Conservation (phyloP, 2,329 filamentous ascomycete genomes). For the Fusarium tjaetaba region DNA sequence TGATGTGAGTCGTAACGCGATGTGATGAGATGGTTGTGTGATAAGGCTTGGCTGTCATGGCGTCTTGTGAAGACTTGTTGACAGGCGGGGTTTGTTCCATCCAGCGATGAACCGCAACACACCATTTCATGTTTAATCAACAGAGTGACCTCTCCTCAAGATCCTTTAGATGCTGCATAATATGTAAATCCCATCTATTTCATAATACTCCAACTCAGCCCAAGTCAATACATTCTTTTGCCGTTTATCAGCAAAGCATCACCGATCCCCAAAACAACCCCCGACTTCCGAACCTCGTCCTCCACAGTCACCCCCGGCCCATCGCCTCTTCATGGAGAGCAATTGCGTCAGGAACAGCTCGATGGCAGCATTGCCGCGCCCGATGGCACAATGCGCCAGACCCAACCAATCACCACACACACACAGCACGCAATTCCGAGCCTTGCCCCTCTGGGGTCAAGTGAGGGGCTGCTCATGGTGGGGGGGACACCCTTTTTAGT, state of each 20-base stretch:
- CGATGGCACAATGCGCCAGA: slow-evolving; percentile 39
- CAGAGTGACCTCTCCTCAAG: no score
- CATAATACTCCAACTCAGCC: accelerated
- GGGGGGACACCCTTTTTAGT: slow-evolving; percentile 9
- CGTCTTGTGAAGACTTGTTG: neutral
- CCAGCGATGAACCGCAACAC: neutral
- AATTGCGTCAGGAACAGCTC: slow-evolving; percentile 42
- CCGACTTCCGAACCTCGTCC: slow-evolving; percentile 28
- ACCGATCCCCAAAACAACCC: neutral
- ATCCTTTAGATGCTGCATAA: no score
- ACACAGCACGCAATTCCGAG: slow-evolving; percentile 42
- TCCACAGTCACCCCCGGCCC: slow-evolving; percentile 20
- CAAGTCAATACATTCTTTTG: neutral
- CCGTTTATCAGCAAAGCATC: no score
- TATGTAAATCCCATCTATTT: neutral
- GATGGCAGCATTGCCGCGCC: slow-evolving; percentile 41
- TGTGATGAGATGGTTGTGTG: slow-evolving; percentile 9
- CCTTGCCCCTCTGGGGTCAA: slow-evolving; percentile 40
- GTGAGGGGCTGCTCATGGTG: slow-evolving; percentile 38
- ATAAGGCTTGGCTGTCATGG: slow-evolving; percentile 15
- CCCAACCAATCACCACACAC: slow-evolving; percentile 25
- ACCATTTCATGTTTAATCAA: neutral
- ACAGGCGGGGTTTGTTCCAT: neutral
- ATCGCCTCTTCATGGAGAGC: slow-evolving; percentile 23
- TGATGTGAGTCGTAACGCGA: neutral